phyloP scores from a whole-genome alignment of 176 grass and related monocot species.

The Lolium perenne region DNA sequence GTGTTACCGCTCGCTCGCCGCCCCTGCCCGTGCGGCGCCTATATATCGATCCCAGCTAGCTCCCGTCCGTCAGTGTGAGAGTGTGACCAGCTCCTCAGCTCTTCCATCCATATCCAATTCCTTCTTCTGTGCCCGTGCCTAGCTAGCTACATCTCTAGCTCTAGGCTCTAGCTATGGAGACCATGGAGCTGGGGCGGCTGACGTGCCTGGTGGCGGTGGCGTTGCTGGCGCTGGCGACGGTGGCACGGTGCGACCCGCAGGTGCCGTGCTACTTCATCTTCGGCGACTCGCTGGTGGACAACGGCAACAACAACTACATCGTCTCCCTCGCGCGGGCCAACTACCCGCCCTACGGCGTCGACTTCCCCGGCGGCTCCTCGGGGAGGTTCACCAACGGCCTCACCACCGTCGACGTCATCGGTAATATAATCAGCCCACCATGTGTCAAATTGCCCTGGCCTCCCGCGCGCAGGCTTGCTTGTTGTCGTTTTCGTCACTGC shows the following conservation, averaged over 20 bases:
- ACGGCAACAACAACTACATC: slow-evolving; percentile 99
- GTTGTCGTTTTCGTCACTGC: neutral
- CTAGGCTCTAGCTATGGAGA: neutral
- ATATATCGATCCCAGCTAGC: slow-evolving; percentile 32
- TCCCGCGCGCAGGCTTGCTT: no score
- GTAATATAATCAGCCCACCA: slow-evolving; percentile 60
- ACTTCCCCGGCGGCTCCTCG: slow-evolving; percentile 69
- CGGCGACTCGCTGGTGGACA: slow-evolving; percentile 98
- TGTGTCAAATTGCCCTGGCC: no score
- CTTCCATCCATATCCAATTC: neutral
- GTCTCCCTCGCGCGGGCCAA: slow-evolving; percentile 75
- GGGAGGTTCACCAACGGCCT: slow-evolving; percentile 91
- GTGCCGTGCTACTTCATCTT: slow-evolving; percentile 99
- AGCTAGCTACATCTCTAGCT: neutral
- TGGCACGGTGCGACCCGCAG: slow-evolving; percentile 65
- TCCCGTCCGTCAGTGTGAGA: neutral
- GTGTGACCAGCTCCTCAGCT: neutral
- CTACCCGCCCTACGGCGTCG: slow-evolving; percentile 96
- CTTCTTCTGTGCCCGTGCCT: neutral
- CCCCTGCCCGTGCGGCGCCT: slow-evolving; percentile 31
- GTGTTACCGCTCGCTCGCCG: neutral
- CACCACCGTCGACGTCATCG: slow-evolving; percentile 93
- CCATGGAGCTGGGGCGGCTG: slow-evolving; percentile 49
- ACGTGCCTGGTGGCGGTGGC: slow-evolving; percentile 19
- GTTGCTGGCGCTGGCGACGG: slow-evolving; percentile 31